Base-by-base conservation (phyloP, 2,329 filamentous ascomycete species). In the Diaporthe sp. region DNA sequence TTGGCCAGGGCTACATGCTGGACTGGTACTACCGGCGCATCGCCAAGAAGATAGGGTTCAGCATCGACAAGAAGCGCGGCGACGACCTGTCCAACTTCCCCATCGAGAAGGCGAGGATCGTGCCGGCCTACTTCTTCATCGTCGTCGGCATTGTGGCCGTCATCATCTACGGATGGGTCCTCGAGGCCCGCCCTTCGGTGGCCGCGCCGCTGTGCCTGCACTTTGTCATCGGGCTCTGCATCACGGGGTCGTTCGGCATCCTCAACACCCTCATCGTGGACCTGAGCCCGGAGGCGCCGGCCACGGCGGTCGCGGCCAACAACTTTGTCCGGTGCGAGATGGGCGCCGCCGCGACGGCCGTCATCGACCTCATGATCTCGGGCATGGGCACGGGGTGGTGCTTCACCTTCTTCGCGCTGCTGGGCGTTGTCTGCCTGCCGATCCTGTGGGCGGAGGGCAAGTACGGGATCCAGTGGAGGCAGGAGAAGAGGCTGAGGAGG, bases 11-110 rank as follows among this genome's bases (percentile, higher is more conserved):
- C 7, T 87, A 87, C 76, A 79, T 90, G 8, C 83, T 89, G 63
- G 88, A 91, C 81, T 92, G 90, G 86, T 95, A 95, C 81, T 97
- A 94, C 81, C 87, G 91, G 9, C 89, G 93, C 51, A 88, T 92
- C 61, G 93, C 94, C 1, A 86, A 85, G 65, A 86, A 87, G 42
- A 84, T 92, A 22, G 91, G 91, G 8, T 85, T 95, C 73, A 83
- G 85, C 2, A 88, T 94, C 76, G 89, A 90, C 75, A 87, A 85
- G 73, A 91, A 89, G 76, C 89, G 90, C 13, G 87, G 88, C 27
- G 85, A 87, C 75, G 85, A 90, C 77, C 81, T 90, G 61, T 80
- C 81, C 8, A 82, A 84, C 27, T 91, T 90, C 71, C 89, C 89
- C 10, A 88, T 91, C 61, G 89, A 91, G 78, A 83, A 82, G 42